Evolutionary conservation across 2,329 filamentous ascomycete genomes (phyloP), one percentile per base, ranked within the genome.

Genomic region (Ophiostoma himal-ulmi): DNA sequence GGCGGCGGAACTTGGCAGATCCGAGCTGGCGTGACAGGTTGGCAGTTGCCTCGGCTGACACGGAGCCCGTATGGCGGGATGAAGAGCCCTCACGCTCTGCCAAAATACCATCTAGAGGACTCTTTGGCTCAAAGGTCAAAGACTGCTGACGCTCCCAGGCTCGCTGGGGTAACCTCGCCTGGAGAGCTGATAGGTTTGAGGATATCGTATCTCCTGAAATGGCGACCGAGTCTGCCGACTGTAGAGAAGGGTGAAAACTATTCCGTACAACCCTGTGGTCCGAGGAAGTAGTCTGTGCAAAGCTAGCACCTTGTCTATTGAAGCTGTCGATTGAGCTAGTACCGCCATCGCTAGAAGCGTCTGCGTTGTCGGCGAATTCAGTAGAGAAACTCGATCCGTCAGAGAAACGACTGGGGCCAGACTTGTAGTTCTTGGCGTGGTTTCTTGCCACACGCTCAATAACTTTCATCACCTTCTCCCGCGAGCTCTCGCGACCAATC

Each of bases 401-500:
- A 0, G 86, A 86, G 71, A 84, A 82, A 22, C 83, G 82, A 71
- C 80, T 82, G 4, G 78, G 73, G 11, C 79, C 78, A 17, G 80
- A 79, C 62, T 79, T 82, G 67, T 81, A 79, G 68, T 78, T 80
- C 64, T 84, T 76, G 10, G 82, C 77, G 71, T 94, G 91, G 44
- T 85, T 88, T 76, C 84, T 88, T 26, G 91, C 87, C 67, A 93
- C 90, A 66, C 88, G 89, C 73, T 96, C 89, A 68, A 97, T 92
- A 48, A 95, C 85, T 74, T 84, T 85, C 54, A 93, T 80, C 10
- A 97, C 86, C 52, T 86, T 85, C 66, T 89, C 83, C 60, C 88
- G 88, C 77, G 97, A 92, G 72, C 86, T 83, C 39, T 89, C 84
- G 48, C 94, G 87, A 3, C 94, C 94, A 74, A 97, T 91, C 84